These are phyloP conservation scores for Fusarium nodosum DNA, from an alignment of 2,329 filamentous ascomycete species.

Conservation along the genomic window DNA sequence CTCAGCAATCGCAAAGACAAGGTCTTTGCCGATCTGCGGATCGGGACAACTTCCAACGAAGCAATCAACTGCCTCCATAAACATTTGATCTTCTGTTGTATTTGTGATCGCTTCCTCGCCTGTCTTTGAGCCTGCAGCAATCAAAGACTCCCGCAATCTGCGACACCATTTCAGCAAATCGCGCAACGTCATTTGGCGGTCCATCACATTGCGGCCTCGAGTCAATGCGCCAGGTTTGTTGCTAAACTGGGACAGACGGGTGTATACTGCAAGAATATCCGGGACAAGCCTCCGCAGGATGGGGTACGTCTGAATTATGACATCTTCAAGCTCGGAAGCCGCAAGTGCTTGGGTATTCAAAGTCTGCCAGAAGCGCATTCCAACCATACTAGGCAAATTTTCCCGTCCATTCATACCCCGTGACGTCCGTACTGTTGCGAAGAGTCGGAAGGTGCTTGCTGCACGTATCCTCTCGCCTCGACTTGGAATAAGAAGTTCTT, in stretches of 20 bases:
- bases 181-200: conserved; percentile 73
- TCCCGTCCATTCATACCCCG: conserved; percentile 75
- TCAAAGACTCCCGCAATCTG: conserved; percentile 76
- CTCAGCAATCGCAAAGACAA: conserved; percentile 82
- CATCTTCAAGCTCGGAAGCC: conserved; percentile 77
- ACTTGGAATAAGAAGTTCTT: conserved; percentile 91
- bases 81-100: conserved; percentile 82
- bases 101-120: conserved; percentile 80
- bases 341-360: conserved; percentile 77
- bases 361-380: conserved; percentile 86
- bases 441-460: conserved; percentile 86
- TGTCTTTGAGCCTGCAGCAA: conserved; percentile 71
- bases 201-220: conserved; percentile 59
- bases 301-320: conserved; percentile 80
- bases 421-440: conserved; percentile 89
- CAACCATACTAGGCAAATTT: conserved; percentile 80
- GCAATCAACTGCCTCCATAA: conserved; percentile 92
- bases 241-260: conserved; percentile 65
- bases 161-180: conserved; percentile 95
- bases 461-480: conserved; percentile 89
- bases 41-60: conserved; percentile 87
- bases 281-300: conserved; percentile 73
- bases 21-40: conserved; percentile 67
- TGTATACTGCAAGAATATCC: conserved; percentile 71
- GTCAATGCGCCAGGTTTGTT: conserved; percentile 57